Conservation (phyloP, 108 stramenopile species). For the Fistulifera pelliculosa region DNA sequence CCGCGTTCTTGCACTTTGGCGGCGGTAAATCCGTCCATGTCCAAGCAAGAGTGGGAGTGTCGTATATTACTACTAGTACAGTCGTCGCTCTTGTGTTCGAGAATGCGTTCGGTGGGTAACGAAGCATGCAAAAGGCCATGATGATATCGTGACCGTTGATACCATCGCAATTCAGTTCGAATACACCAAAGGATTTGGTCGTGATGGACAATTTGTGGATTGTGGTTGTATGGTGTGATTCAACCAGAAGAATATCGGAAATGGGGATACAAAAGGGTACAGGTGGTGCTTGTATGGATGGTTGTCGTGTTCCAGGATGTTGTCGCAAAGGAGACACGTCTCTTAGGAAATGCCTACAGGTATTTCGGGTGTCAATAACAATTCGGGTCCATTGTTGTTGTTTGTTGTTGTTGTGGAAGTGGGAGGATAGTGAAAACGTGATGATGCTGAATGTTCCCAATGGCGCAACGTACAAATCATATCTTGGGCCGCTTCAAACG, state of each 20-base stretch:
- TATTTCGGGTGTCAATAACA: background rate
- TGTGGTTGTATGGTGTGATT: background rate
- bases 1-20: background rate
- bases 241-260: background rate
- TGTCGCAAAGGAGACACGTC: background rate
- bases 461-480: background rate
- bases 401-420: background rate
- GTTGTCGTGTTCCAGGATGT: background rate
- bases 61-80: background rate
- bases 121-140: slow-evolving; percentile 1
- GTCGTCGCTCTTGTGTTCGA: background rate
- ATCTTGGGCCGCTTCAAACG: background rate
- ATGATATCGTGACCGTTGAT: slow-evolving; percentile 1
- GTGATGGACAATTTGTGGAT: background rate
- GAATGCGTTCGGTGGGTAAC: background rate
- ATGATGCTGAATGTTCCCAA: background rate
- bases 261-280: background rate
- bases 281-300: background rate
- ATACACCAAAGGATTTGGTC: background rate
- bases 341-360: background rate
- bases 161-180: background rate
- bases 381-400: background rate
- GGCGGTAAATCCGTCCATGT: background rate
- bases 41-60: background rate
- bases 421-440: background rate